Evolutionary conservation across 495 filamentous ascomycete genomes (phyloP).

Genomic region (Xylaria longipes): DNA sequence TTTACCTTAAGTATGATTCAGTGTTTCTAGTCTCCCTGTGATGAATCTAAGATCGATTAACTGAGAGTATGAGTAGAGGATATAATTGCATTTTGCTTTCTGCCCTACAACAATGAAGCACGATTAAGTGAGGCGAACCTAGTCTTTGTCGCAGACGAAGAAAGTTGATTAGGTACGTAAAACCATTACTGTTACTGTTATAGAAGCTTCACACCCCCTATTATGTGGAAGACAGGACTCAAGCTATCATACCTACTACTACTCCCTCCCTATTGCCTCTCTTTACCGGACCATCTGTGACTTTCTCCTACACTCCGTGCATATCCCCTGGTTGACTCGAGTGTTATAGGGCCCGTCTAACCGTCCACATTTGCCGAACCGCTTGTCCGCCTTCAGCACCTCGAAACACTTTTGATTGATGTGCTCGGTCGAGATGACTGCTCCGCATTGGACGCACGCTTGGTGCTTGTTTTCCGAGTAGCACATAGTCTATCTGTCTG

Average conservation of each 20-base stretch:
- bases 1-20: not conserved
- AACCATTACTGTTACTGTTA: not conserved
- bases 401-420: slow-evolving; percentile 8
- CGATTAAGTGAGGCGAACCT: not conserved
- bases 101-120: not conserved
- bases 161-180: not conserved
- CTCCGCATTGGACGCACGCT: not conserved
- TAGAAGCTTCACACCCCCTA: not conserved
- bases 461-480: not conserved
- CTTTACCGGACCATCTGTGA: not conserved
- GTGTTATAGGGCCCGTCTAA: slow-evolving; percentile 4
- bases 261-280: not conserved
- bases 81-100: too few relatives aligned
- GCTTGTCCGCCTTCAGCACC: slow-evolving; percentile 1
- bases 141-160: not conserved
- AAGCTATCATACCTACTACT: not conserved
- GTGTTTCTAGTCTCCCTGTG: not conserved
- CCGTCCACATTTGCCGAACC: slow-evolving; percentile 14
- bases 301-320: not conserved
- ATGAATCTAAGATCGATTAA: too few relatives aligned
- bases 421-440: not conserved
- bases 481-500: slow-evolving; percentile 12
- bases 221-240: not conserved
- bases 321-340: not conserved
- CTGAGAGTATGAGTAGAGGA: too few relatives aligned